Percentiles rank a stretch among this genome's conserved stretches.
phyloP scores from a whole-genome alignment of 306 rosid genomes.

The Albizia julibrissin region DNA sequence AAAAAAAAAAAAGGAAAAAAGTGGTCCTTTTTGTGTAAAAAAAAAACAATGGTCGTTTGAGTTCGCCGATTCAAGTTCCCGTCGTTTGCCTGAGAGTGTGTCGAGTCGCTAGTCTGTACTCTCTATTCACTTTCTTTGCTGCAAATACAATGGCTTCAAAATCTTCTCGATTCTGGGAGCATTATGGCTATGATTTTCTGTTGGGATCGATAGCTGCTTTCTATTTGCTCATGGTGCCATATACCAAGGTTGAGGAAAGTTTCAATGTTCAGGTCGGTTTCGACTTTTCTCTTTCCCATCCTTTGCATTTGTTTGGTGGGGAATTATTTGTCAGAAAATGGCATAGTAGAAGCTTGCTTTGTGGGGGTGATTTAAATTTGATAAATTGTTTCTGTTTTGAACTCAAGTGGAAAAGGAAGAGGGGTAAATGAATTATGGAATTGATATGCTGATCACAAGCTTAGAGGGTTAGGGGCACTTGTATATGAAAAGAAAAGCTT shows the following conservation, averaged over 20 bases:
- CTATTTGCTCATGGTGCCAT: slow-evolving; percentile 70
- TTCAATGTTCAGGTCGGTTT: slow-evolving; percentile 79
- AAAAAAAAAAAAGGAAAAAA: too few species aligned
- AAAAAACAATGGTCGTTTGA: too few species aligned
- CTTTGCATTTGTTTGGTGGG: background rate
- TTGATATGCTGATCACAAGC: background rate
- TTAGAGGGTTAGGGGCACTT: background rate
- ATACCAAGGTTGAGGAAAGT: slow-evolving; percentile 98
- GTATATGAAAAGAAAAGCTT: background rate
- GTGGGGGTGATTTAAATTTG: background rate
- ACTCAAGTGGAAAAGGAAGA: background rate
- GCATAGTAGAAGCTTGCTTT: background rate
- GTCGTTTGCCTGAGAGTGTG: too few species aligned
- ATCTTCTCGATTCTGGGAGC: slow-evolving; percentile 44
- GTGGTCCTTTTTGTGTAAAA: too few species aligned
- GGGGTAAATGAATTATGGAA: background rate
- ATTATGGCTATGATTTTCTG: slow-evolving; percentile 71
- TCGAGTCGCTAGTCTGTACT: background rate
- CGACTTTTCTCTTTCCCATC: background rate
- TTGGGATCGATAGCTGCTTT: slow-evolving; percentile 37
- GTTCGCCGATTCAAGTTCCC: too few species aligned
- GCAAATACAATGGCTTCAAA: slow-evolving; percentile 52
- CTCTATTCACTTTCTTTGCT: background rate
- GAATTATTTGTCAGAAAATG: background rate
- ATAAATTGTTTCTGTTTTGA: background rate